Base-by-base conservation (phyloP, 2,329 filamentous ascomycete species). In the Monosporascus ibericus region DNA sequence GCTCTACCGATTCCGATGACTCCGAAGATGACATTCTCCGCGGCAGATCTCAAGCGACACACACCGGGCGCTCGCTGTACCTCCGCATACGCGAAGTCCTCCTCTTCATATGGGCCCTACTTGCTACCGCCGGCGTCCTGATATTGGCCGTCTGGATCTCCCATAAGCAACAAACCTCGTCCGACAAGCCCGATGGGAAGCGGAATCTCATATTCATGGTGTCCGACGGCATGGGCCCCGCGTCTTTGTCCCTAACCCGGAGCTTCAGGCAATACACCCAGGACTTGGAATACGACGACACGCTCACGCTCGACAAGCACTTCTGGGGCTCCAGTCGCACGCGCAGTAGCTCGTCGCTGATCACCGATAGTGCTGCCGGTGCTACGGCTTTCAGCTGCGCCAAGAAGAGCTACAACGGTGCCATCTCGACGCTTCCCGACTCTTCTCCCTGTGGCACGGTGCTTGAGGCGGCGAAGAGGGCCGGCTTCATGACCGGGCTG, bases 191-290 rank as follows among this genome's bases (percentile, higher is more conserved):
- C 77, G 52, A 71, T 63, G 82, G 84, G 49, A 99, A 97, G 77
- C 82, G 90, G 51, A 99, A 97, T 71, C 78, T 99, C 50, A 87
- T 99, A 63, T 97, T 99, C 76, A 99, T 99, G 94, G 92, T 99
- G 38, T 96, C 90, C 1, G 94, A 99, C 69, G 94, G 94, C 65
- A 99, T 99, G 94, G 94, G 94, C 0, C 94, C 94, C 7, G 90
- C 94, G 8, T 92, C 90, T 62, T 78, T 99, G 50, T 88, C 87
- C 25, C 72, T 99, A 67, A 96, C 94, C 6, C 81, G 94, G 52
- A 88, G 85, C 66, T 99, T 87, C 74, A 84, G 88, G 60, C 94
- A 99, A 70, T 81, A 86, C 60, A 78, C 85, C 51, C 80, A 88
- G 39, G 82, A 79, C 5, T 77, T 95, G n/a, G 85, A 89, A 1